A percentile compares a stretch with the other conserved stretches of the same genome.
These are phyloP conservation scores for Teratosphaeriaceae sp. DNA, from an alignment of 2,329 filamentous ascomycete genomes.

Conservation along the genomic window DNA sequence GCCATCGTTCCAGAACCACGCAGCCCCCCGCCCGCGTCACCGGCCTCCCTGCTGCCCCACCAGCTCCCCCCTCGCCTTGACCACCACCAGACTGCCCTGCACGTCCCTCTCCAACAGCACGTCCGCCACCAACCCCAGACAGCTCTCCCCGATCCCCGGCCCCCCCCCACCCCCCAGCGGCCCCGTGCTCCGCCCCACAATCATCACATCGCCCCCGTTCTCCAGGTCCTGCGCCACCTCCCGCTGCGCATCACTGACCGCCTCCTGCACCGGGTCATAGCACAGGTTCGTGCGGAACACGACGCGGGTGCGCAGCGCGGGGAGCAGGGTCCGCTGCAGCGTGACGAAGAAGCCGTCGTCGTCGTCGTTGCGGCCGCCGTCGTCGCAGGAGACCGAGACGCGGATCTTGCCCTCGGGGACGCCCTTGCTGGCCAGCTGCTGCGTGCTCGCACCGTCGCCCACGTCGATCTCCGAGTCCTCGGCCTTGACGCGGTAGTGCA, in stretches of 20 bases:
- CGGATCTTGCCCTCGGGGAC: not conserved
- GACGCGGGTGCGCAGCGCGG: conserved; percentile 47
- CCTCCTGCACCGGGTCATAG: conserved; percentile 36
- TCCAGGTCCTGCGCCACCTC: conserved; percentile 56
- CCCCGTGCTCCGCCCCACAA: conserved; percentile 49
- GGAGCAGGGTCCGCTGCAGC: conserved; percentile 50
- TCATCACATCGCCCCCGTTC: conserved; percentile 65
- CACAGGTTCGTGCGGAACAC: conserved; percentile 49
- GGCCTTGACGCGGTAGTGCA: conserved; percentile 36
- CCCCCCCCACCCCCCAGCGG: not conserved
- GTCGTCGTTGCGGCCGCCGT: conserved; percentile 32
- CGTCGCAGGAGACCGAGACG: too few species aligned
- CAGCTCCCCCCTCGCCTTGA: conserved; percentile 57
- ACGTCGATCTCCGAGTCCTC: not conserved
- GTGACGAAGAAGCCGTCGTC: conserved; percentile 52
- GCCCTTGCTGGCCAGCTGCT: not conserved
- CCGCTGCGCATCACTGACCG: conserved; percentile 48
- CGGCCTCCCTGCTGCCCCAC: too few species aligned
- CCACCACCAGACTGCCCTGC: conserved; percentile 62
- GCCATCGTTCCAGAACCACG: too few species aligned
- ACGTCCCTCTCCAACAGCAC: conserved; percentile 52
- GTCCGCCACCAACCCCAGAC: conserved; percentile 55
- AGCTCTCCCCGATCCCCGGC: conserved; percentile 28
- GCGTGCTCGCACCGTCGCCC: not conserved
- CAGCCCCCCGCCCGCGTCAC: too few species aligned